These are phyloP conservation scores for Pythium angustatum DNA, from an alignment of 352 stramenopile species.

Conservation along the genomic window DNA sequence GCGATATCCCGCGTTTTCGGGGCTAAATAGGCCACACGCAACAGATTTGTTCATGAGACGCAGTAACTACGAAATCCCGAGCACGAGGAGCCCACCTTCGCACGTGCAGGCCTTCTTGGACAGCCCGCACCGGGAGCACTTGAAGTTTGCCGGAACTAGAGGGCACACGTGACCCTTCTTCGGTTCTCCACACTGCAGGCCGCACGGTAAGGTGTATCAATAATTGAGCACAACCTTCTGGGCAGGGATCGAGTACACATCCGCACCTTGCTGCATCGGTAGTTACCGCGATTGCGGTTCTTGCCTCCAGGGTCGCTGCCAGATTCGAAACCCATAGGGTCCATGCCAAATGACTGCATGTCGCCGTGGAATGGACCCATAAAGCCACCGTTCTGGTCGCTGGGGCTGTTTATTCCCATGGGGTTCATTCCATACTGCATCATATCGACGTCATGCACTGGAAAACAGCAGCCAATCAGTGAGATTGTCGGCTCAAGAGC, in stretches of 20 bases:
- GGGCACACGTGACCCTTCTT: constrained; percentile 88
- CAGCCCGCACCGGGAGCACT: constrained; percentile 73
- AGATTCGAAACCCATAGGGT: constrained; percentile 33
- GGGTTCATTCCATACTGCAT: constrained; percentile 53
- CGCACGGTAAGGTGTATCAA: too few species aligned
- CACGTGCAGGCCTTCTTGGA: constrained; percentile 80
- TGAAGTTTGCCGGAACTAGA: constrained; percentile 80
- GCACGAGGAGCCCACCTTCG: constrained; percentile 42
- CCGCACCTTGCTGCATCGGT: constrained; percentile 79
- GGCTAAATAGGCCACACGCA: constrained; percentile 35
- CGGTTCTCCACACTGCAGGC: constrained; percentile 81
- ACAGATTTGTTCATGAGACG: not conserved
- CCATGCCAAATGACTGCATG: constrained; percentile 36
- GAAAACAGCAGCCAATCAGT: not conserved
- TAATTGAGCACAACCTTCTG: too few species aligned
- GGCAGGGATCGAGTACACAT: too few species aligned
- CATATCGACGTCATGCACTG: constrained; percentile 60
- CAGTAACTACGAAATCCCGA: too few species aligned
- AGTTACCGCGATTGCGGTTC: constrained; percentile 85
- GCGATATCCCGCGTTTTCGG: constrained; percentile 64
- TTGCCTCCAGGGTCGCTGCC: constrained; percentile 46
- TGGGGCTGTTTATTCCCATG: constrained; percentile 42
- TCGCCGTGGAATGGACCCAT: constrained; percentile 58
- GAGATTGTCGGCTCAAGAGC: not conserved
- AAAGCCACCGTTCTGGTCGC: constrained; percentile 37